Evolutionary conservation across 164 flowering plant species (phyloP), one percentile per base, ranked within the genome.

Genomic region (Berberis vulgaris): DNA sequence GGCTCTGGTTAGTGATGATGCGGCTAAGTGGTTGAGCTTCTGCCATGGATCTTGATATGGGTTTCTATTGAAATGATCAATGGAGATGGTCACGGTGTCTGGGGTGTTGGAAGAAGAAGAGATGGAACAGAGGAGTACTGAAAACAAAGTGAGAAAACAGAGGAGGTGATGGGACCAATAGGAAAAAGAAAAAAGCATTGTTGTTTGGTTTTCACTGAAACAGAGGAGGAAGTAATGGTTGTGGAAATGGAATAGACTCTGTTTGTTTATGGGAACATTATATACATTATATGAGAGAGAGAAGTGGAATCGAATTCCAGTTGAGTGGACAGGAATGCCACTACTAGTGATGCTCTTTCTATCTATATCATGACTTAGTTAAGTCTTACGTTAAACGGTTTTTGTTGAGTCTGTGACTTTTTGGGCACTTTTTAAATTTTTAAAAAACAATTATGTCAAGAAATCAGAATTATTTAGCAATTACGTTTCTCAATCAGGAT

Each of bases 1-100:
- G 66, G 87, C 87, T 76, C 87, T 71, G 68, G 71, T 62, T 39
- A 83, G 43, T 49, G 90, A 80, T 52, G 71, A 46, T 8, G 79
- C 64, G 38, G 78, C 83, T 41, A 81, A 54, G 53, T 65, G 64
- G 63, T 71, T 67, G 65, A 81, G 78, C 7, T 59, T 60, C 61
- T 69, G 63, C 57, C 13, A 69, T 43, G 78, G 74, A 61, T 72
- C 70, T 12, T 69, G 57, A 42, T 74, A 66, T 63, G 79, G 71
- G 68, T 43, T 68, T 41, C 55, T 50, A 61, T 43, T 45, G 61
- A 57, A 63, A 13, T 60, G 69, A 46, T 71, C 46, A 47, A 83
- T 76, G 41, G 84, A 65, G 26, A 80, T 59, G 2, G 74, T 65
- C 49, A 68, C 71, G 71, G 73, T n/a, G 45, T 63, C 63, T 64